Evolutionary conservation across 2,329 filamentous ascomycete species (phyloP).

Genomic region (Pseudocercospora crystallina): DNA sequence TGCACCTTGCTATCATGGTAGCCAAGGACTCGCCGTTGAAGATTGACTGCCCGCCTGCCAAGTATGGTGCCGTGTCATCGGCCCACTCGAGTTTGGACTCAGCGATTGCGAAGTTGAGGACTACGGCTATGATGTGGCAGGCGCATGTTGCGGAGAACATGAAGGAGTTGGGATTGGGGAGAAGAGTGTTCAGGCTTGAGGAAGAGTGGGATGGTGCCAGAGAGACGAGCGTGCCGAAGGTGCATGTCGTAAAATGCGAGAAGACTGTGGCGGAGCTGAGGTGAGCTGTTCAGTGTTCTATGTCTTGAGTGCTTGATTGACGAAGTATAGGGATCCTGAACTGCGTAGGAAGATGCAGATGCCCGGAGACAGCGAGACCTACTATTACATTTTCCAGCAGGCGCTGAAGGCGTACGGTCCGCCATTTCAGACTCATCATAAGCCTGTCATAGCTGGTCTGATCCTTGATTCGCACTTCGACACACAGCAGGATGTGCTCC

Average conservation of each 20-base stretch:
- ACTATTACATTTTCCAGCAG: conserved; percentile 27
- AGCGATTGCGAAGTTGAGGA: conserved; percentile 35
- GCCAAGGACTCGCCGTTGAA: conserved; percentile 34
- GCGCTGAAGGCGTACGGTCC: conserved; percentile 30
- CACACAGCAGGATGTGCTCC: conserved; percentile 23
- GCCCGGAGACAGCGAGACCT: conserved; percentile 19
- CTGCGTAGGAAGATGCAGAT: conserved; percentile 26
- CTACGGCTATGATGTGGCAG: conserved; percentile 39
- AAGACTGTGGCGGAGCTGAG: conserved; percentile 30
- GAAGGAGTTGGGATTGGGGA: conserved; percentile 28
- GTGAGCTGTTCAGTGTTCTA: too few species aligned
- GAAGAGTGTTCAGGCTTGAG: conserved; percentile 35
- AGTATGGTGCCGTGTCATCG: conserved; percentile 28
- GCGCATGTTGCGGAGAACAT: conserved; percentile 37
- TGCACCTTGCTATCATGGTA: conserved; percentile 37
- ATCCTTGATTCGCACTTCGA: conserved; percentile 35
- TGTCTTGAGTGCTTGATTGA: too few species aligned
- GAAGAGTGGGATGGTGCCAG: conserved; percentile 29
- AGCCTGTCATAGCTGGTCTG: conserved; percentile 34
- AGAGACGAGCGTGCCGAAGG: conserved; percentile 27
- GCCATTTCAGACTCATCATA: conserved; percentile 27
- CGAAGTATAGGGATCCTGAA: conserved; percentile 9
- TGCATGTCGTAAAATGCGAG: conserved; percentile 31
- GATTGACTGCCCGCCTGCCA: conserved; percentile 34
- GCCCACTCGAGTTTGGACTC: conserved; percentile 33